Percentiles rank a stretch among this genome's conserved stretches.
phyloP scores from a whole-genome alignment of 345 rosid genomes.

The Mallotus nudiflorus region DNA sequence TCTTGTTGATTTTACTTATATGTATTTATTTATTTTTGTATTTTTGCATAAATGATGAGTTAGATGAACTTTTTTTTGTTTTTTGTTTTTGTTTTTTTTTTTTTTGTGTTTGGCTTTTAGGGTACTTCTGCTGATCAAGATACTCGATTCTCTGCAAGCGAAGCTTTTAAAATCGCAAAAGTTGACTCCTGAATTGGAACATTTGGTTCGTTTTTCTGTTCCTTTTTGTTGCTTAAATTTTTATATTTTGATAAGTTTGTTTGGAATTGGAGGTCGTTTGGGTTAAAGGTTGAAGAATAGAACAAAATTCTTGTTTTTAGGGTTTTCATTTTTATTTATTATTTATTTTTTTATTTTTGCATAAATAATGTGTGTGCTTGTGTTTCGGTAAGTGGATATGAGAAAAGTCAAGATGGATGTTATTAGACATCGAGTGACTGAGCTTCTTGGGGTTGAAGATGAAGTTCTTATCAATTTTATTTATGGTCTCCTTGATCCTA shows the following conservation, averaged over 20 bases:
- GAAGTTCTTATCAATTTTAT: constrained; percentile 98
- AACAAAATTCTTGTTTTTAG: too few species aligned
- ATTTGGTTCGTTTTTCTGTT: constrained; percentile 59
- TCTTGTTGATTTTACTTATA: too few species aligned
- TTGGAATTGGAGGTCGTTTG: not conserved
- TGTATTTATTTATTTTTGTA: too few species aligned
- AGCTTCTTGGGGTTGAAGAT: constrained; percentile 95
- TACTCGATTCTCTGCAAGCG: constrained; percentile 95
- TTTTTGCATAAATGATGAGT: too few species aligned
- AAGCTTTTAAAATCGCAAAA: constrained; percentile 91
- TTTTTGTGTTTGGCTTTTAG: constrained; percentile 39
- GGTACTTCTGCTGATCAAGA: constrained; percentile 99
- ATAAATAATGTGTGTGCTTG: not conserved
- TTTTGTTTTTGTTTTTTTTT: too few species aligned
- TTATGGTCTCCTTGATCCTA: constrained; percentile 85
- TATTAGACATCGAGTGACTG: constrained; percentile 73
- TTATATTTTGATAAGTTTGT: not conserved
- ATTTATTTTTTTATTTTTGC: not conserved
- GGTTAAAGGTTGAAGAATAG: not conserved
- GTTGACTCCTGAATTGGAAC: constrained; percentile 81
- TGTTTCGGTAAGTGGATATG: constrained; percentile 62
- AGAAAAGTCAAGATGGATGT: constrained; percentile 94
- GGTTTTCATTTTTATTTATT: not conserved
- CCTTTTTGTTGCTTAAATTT: not conserved
- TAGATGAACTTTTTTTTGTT: not conserved